Evolutionary conservation across 768 basidiomycete species (phyloP).

Genomic region (Serendipita vermifera): DNA sequence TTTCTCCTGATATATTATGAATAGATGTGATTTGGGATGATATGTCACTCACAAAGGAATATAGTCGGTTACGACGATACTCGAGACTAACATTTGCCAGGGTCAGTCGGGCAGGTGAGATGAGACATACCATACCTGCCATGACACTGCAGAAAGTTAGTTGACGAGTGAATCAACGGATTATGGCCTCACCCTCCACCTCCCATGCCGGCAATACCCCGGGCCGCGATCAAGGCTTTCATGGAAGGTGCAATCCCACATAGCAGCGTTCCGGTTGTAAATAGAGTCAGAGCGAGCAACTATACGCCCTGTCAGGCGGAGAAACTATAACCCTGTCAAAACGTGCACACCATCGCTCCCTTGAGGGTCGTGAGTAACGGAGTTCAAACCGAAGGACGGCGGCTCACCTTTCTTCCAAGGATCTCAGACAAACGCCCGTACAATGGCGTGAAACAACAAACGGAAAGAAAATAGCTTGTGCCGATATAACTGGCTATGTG

Average conservation of each 20-base stretch:
- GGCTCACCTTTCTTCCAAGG: no score
- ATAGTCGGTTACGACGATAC: slow-evolving; percentile 74
- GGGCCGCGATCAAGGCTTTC: slow-evolving; percentile 63
- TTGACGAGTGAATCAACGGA: no score
- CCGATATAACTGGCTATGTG: slow-evolving; percentile 70
- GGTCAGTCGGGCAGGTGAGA: slow-evolving; percentile 16
- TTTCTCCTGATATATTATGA: slow-evolving; percentile 43
- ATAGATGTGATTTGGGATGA: slow-evolving; percentile 4
- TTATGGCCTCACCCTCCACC: slow-evolving; percentile 83
- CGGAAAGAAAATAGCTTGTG: slow-evolving; percentile 73
- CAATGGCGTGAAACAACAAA: slow-evolving; percentile 77
- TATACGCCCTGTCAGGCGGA: slow-evolving; percentile 16
- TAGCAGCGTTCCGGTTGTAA: slow-evolving; percentile 54
- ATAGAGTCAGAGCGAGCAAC: background rate
- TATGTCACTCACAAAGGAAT: slow-evolving; percentile 64
- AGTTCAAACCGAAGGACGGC: no score
- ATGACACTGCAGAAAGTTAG: no score
- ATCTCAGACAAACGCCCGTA: slow-evolving; percentile 61
- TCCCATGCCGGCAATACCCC: slow-evolving; percentile 83
- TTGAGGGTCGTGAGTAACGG: no score
- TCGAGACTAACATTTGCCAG: slow-evolving; percentile 42
- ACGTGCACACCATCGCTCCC: slow-evolving; percentile 71
- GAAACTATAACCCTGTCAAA: slow-evolving; percentile 14
- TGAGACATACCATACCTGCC: slow-evolving; percentile 58
- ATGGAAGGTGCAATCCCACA: slow-evolving; percentile 84